A percentile compares a stretch with the other conserved stretches of the same genome.
These are phyloP conservation scores for Nakazawaea wickerhamii DNA, from an alignment of 805 yeast species.

Conservation along the genomic window DNA sequence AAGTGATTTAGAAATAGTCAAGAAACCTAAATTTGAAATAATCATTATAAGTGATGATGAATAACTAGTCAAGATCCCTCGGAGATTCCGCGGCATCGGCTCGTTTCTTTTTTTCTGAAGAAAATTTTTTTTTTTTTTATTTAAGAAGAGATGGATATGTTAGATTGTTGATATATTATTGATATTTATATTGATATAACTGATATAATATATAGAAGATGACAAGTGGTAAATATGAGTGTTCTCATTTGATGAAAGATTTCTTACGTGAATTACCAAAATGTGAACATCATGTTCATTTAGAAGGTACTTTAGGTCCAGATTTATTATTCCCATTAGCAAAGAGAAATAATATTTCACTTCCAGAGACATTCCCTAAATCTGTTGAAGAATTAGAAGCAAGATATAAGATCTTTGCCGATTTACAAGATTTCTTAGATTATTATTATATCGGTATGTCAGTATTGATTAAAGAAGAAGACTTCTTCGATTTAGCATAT, in stretches of 20 bases:
- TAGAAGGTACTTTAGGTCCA: constrained; percentile 83
- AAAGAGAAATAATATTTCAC: constrained; percentile 49
- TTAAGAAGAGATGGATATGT: too few relatives aligned
- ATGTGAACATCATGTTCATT: constrained; percentile 82
- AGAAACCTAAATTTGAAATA: constrained; percentile 32
- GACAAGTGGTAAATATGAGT: constrained; percentile 20
- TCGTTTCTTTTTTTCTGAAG: too few relatives aligned
- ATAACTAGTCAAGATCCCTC: too few relatives aligned
- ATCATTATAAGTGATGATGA: constrained; percentile 22
- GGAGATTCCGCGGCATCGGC: too few relatives aligned
- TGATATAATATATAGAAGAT: not conserved
- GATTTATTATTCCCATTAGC: constrained; percentile 65
- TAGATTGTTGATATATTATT: too few relatives aligned
- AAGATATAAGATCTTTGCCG: constrained; percentile 57
- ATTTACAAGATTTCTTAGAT: constrained; percentile 73
- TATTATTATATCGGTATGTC: constrained; percentile 78
- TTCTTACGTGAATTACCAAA: constrained; percentile 72
- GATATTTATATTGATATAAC: too few relatives aligned
- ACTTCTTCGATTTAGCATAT: constrained; percentile 75
- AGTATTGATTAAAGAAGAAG: constrained; percentile 63
- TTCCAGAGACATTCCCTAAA: constrained; percentile 62
- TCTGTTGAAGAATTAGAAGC: constrained; percentile 50
- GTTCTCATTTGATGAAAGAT: constrained; percentile 32
- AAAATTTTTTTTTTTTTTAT: too few relatives aligned
- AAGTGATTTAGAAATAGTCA: too few relatives aligned